Conservation (phyloP, 2,329 filamentous ascomycete genomes). For the Ascochyta rabiei region DNA sequence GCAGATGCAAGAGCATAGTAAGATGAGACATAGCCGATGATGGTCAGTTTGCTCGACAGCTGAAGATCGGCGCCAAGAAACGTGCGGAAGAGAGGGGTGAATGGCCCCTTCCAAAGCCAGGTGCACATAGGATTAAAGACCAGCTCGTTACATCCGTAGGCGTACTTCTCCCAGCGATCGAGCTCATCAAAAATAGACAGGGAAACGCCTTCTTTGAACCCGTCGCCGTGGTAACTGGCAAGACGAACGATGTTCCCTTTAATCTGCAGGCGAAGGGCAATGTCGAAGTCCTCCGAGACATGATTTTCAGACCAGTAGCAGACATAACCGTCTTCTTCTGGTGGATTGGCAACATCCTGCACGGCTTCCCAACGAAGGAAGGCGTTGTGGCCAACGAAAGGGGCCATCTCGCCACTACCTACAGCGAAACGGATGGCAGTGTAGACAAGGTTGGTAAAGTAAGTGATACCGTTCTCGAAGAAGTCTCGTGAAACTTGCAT, state of each 20-base stretch:
- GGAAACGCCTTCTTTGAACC: constrained; percentile 74
- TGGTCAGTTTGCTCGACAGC: constrained; percentile 69
- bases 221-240: constrained; percentile 68
- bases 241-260: constrained; percentile 70
- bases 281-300: constrained; percentile 78
- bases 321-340: constrained; percentile 63
- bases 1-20: constrained; percentile 72
- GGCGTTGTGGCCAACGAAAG: constrained; percentile 77
- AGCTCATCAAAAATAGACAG: constrained; percentile 74
- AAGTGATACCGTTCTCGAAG: constrained; percentile 76
- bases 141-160: constrained; percentile 71
- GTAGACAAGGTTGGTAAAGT: constrained; percentile 78
- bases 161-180: constrained; percentile 59
- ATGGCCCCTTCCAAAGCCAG: constrained; percentile 66
- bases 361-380: constrained; percentile 72
- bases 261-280: constrained; percentile 71
- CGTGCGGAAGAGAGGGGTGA: constrained; percentile 65
- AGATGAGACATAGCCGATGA: constrained; percentile 70
- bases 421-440: constrained; percentile 71
- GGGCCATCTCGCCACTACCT: constrained; percentile 70
- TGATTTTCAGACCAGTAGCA: constrained; percentile 75
- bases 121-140: constrained; percentile 68
- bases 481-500: constrained; percentile 74
- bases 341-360: constrained; percentile 60
- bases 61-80: constrained; percentile 66